These are phyloP conservation scores for Pythium aphanidermatum DNA, from an alignment of 352 stramenopile genomes.

Conservation along the genomic window DNA sequence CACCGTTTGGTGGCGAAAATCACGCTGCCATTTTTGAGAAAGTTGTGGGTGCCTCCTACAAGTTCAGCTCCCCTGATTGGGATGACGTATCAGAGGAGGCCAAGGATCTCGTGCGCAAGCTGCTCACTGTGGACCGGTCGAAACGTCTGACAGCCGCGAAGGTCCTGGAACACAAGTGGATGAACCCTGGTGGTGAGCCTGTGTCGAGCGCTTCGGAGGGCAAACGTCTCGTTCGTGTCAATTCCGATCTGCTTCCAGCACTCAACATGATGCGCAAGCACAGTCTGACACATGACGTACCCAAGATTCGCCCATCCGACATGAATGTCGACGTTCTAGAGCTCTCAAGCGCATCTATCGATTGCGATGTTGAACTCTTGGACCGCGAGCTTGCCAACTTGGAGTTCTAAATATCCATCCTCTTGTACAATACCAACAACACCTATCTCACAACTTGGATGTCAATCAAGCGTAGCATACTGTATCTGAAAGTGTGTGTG, in stretches of 20 bases:
- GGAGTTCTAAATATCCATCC: conserved; percentile 33
- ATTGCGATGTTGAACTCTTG: conserved; percentile 55
- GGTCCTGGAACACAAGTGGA: conserved; percentile 79
- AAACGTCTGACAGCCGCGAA: conserved; percentile 59
- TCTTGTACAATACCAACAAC: too few species aligned
- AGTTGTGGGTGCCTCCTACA: conserved; percentile 81
- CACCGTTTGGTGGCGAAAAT: conserved; percentile 74
- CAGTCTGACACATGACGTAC: conserved; percentile 55
- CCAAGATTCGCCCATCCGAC: conserved; percentile 65
- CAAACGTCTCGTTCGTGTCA: conserved; percentile 22
- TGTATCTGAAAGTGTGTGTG: too few species aligned
- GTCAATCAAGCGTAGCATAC: too few species aligned
- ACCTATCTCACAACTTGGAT: too few species aligned
- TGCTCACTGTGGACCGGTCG: conserved; percentile 88
- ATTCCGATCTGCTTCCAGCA: conserved; percentile 55
- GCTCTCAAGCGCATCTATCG: conserved; percentile 43
- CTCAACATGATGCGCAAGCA: conserved; percentile 75
- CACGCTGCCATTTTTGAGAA: conserved; percentile 66
- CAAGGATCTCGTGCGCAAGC: conserved; percentile 92
- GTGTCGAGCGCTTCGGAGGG: conserved; percentile 24
- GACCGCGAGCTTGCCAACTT: conserved; percentile 58
- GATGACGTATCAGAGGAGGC: conserved; percentile 90
- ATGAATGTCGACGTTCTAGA: conserved; percentile 68
- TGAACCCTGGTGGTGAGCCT: conserved; percentile 29
- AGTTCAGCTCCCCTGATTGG: conserved; percentile 92